phyloP scores from a whole-genome alignment of 495 filamentous ascomycete genomes.

The Penicillium subrubescens region DNA sequence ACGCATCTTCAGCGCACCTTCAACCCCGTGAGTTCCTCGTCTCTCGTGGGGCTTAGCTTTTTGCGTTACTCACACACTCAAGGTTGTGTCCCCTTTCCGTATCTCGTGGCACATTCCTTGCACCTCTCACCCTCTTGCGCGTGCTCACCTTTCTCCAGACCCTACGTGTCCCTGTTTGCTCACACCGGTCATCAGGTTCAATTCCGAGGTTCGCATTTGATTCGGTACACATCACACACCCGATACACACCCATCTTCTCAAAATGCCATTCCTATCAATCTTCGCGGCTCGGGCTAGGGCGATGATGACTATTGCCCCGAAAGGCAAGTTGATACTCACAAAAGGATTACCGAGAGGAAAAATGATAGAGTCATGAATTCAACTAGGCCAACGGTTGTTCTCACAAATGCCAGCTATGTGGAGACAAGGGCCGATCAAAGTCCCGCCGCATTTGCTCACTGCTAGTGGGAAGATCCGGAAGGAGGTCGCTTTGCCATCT shows the following conservation, averaged over 20 bases:
- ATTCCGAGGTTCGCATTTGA: too few relatives aligned
- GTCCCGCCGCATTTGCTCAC: constrained; percentile 29
- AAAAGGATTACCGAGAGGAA: background rate
- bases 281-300: background rate
- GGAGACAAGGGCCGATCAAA: background rate
- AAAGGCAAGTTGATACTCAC: background rate
- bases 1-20: too few relatives aligned
- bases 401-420: background rate
- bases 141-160: too few relatives aligned
- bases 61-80: too few relatives aligned
- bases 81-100: too few relatives aligned
- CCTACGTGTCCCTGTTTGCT: too few relatives aligned
- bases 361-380: background rate
- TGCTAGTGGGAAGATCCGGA: constrained; percentile 53
- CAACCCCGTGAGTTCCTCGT: too few relatives aligned
- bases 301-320: background rate
- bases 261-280: background rate
- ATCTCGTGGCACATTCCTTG: too few relatives aligned
- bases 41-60: too few relatives aligned
- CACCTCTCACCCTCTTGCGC: too few relatives aligned
- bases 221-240: too few relatives aligned
- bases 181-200: too few relatives aligned
- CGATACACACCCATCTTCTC: background rate
- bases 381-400: background rate
- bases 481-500: constrained; percentile 83